Conservation (phyloP, 2,329 filamentous ascomycete species). For the Colletotrichum sp. region DNA sequence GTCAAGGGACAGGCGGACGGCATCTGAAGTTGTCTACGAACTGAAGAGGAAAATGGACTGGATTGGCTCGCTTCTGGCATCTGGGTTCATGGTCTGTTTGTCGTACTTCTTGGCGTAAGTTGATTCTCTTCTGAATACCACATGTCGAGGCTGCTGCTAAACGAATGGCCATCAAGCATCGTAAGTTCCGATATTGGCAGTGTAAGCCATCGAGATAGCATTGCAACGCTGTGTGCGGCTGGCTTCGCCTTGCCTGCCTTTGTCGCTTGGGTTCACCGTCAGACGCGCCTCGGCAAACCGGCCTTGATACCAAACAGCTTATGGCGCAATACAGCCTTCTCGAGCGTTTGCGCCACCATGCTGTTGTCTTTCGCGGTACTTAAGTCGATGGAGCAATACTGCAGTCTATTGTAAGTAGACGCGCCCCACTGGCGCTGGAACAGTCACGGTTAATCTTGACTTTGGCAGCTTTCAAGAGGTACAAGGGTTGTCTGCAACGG, state of each 20-base stretch:
- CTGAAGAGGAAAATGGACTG: slow-evolving; percentile 52
- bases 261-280: slow-evolving; percentile 56
- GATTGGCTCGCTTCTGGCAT: slow-evolving; percentile 54
- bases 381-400: slow-evolving; percentile 51
- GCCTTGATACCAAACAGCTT: slow-evolving; percentile 67
- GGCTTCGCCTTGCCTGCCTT: slow-evolving; percentile 51
- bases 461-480: background rate
- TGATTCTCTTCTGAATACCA: background rate
- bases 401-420: slow-evolving; percentile 28
- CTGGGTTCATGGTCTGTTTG: slow-evolving; percentile 49
- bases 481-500: background rate
- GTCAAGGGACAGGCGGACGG: slow-evolving; percentile 23
- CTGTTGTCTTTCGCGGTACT: slow-evolving; percentile 46
- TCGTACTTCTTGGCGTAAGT: slow-evolving; percentile 60
- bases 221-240: slow-evolving; percentile 49
- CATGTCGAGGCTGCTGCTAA: background rate
- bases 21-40: background rate
- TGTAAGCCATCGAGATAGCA: slow-evolving; percentile 47
- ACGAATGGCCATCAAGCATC: background rate
- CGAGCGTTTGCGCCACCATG: slow-evolving; percentile 57
- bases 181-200: slow-evolving; percentile 39
- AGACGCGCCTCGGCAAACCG: slow-evolving; percentile 47
- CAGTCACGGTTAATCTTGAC: background rate
- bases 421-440: background rate
- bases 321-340: slow-evolving; percentile 63